Evolutionary conservation across 768 basidiomycete genomes (phyloP).

Genomic region (Serendipita vermifera): DNA sequence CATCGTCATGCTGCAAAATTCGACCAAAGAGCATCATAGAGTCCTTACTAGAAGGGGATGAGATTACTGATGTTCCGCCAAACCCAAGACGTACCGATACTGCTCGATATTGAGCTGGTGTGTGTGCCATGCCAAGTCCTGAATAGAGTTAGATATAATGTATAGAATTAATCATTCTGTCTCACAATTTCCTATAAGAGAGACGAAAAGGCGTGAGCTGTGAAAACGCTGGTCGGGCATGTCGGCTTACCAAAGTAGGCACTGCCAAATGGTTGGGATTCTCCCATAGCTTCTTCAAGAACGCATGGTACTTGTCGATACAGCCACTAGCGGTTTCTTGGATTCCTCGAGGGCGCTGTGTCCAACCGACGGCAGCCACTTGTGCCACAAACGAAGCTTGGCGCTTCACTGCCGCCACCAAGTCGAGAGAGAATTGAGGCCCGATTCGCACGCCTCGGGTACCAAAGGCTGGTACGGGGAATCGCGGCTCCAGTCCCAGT

Average conservation of each 20-base stretch:
- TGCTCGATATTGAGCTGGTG: slow-evolving; percentile 15
- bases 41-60: background rate
- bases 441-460: background rate
- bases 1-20: slow-evolving; percentile 15
- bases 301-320: background rate
- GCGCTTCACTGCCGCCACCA: slow-evolving; percentile 14
- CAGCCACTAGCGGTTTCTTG: background rate
- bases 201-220: too few species aligned
- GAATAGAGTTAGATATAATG: background rate
- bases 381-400: slow-evolving; percentile 14
- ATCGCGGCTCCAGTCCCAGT: background rate
- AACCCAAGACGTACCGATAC: slow-evolving; percentile 11
- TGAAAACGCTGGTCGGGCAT: too few species aligned
- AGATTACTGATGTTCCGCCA: background rate
- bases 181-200: slow-evolving; percentile 6
- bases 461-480: background rate
- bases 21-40: slow-evolving; percentile 10
- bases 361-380: slow-evolving; percentile 14
- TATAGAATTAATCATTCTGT: background rate
- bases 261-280: slow-evolving; percentile 12
- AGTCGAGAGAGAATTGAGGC: slow-evolving; percentile 8
- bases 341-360: background rate
- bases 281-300: slow-evolving; percentile 8
- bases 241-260: slow-evolving; percentile 15
- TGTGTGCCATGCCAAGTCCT: slow-evolving; percentile 17